Conservation (phyloP, 2,329 filamentous ascomycete species). For the Pyricularia pennisetigena region DNA sequence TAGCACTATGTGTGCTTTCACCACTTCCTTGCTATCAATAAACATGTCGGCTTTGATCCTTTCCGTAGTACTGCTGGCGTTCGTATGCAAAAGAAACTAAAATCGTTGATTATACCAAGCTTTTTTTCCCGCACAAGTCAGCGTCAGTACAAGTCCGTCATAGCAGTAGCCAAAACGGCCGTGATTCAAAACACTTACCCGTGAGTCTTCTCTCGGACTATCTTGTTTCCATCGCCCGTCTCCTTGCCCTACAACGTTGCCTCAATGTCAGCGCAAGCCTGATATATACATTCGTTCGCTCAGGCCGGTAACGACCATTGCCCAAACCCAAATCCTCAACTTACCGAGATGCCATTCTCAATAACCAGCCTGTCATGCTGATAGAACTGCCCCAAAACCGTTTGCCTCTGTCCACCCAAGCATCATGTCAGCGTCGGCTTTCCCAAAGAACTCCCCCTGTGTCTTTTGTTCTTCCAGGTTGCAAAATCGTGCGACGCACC, state of each 20-base stretch:
- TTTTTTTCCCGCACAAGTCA: background rate
- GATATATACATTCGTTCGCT: background rate
- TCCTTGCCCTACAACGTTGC: conserved; percentile 4
- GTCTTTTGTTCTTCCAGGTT: background rate
- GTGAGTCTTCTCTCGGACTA: conserved; percentile 1
- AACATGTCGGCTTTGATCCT: background rate
- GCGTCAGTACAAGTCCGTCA: background rate
- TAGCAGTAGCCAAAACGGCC: background rate
- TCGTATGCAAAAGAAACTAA: background rate
- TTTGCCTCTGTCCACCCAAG: conserved; percentile 2
- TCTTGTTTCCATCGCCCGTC: background rate
- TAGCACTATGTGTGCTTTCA: background rate
- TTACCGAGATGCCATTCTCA: conserved; percentile 4
- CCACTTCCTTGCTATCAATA: background rate
- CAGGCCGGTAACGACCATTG: background rate
- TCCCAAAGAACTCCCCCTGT: background rate
- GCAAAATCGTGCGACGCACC: conserved; percentile 37
- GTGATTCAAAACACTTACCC: background rate
- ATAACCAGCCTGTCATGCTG: conserved; percentile 6
- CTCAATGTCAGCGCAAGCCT: background rate
- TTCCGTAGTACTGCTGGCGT: background rate
- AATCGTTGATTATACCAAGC: background rate
- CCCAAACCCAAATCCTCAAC: background rate
- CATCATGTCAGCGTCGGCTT: background rate
- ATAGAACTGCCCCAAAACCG: conserved; percentile 6